A percentile compares a stretch with the other conserved stretches of the same genome.
phyloP scores from a whole-genome alignment of 441 rosid genomes.

The Mallotus repandus region DNA sequence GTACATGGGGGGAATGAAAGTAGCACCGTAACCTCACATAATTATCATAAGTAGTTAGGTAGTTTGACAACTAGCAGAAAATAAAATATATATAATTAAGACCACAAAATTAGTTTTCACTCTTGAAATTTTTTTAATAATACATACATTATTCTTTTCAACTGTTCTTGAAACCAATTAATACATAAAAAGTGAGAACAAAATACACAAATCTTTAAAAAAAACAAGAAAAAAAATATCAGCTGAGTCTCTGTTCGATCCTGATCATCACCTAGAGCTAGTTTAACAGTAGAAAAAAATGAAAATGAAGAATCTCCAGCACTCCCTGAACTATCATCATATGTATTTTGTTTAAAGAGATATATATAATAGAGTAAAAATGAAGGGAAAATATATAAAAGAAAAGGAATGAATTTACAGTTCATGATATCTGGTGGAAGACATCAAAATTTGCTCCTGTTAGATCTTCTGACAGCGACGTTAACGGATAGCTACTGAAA shows the following conservation, averaged over 20 bases:
- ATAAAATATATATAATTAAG: slow-evolving; percentile 7
- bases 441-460: slow-evolving; percentile 46
- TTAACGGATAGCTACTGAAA: slow-evolving; percentile 47
- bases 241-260: slow-evolving; percentile 9
- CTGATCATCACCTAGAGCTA: not conserved
- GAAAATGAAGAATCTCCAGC: slow-evolving; percentile 17
- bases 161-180: slow-evolving; percentile 23
- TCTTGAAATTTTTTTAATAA: slow-evolving; percentile 15
- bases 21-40: slow-evolving; percentile 17
- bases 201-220: not conserved
- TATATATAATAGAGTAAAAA: not conserved
- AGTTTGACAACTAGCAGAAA: not conserved
- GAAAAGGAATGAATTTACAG: slow-evolving; percentile 32
- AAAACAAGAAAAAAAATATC: slow-evolving; percentile 7
- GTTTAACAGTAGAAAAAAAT: not conserved
- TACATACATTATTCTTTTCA: slow-evolving; percentile 22
- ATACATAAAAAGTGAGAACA: not conserved
- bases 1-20: slow-evolving; percentile 10
- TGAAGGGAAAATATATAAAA: too few relatives aligned
- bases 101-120: slow-evolving; percentile 30
- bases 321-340: slow-evolving; percentile 38
- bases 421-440: slow-evolving; percentile 42
- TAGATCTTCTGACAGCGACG: slow-evolving; percentile 55
- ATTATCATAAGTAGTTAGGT: slow-evolving; percentile 19
- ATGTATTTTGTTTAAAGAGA: slow-evolving; percentile 19